Evolutionary conservation across 2,329 filamentous ascomycete genomes (phyloP).

Genomic region (Nemania bipapillata): DNA sequence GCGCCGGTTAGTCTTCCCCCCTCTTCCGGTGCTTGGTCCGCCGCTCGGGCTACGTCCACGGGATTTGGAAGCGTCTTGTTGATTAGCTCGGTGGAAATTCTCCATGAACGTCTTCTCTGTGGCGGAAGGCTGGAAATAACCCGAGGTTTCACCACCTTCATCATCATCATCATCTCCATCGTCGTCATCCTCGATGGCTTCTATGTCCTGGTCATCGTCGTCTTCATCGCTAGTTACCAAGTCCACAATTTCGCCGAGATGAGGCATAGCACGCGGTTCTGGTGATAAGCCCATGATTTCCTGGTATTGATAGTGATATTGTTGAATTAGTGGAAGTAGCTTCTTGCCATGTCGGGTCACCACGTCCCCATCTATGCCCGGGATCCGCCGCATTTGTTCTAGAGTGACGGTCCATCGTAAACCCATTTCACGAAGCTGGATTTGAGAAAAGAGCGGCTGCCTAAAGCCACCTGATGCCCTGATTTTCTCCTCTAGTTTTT

Average conservation of each 20-base stretch:
- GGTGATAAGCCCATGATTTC: constrained; percentile 59
- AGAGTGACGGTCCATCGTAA: constrained; percentile 72
- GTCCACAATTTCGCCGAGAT: constrained; percentile 57
- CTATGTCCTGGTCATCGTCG: constrained; percentile 43
- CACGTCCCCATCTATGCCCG: constrained; percentile 70
- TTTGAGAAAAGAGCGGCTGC: constrained; percentile 73
- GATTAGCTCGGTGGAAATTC: constrained; percentile 38
- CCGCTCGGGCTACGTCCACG: constrained; percentile 33
- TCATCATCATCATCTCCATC: constrained; percentile 42
- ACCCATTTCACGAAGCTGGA: constrained; percentile 77
- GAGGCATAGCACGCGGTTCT: constrained; percentile 27
- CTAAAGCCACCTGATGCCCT: constrained; percentile 68
- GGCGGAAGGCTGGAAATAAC: constrained; percentile 57
- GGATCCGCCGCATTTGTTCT: constrained; percentile 71
- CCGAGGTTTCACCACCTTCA: constrained; percentile 56
- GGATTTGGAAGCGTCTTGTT: constrained; percentile 36
- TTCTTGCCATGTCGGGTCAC: constrained; percentile 69
- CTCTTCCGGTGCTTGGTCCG: constrained; percentile 41
- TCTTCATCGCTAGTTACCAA: constrained; percentile 58
- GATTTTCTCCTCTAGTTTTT: constrained; percentile 68
- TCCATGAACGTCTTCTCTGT: constrained; percentile 50
- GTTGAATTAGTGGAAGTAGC: constrained; percentile 69
- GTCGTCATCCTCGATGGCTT: constrained; percentile 39
- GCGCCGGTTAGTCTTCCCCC: constrained; percentile 39
- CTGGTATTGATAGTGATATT: constrained; percentile 59